Evolutionary conservation across 2,329 filamentous ascomycete species (phyloP).

Genomic region (Tetracladium maxilliforme): DNA sequence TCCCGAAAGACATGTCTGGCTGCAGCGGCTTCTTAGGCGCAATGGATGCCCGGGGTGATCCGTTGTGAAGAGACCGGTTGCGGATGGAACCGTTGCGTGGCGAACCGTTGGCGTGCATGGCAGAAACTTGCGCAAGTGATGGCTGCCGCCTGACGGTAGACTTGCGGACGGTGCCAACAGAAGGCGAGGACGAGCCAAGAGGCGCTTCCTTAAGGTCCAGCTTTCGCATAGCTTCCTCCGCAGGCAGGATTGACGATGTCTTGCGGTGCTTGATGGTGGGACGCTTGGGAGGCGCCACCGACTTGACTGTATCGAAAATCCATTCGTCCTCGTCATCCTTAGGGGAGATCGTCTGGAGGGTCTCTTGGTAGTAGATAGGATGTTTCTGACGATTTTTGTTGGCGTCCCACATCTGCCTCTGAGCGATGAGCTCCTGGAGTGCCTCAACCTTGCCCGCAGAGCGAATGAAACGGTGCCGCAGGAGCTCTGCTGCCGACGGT

Average conservation of each 20-base stretch:
- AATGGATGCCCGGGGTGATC: too few species aligned
- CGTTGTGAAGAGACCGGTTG: too few species aligned
- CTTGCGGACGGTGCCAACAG: constrained; percentile 39
- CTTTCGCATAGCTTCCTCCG: constrained; percentile 45
- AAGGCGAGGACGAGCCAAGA: constrained; percentile 38
- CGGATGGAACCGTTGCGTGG: constrained; percentile 27
- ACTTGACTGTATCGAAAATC: constrained; percentile 90
- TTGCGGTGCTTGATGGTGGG: constrained; percentile 38
- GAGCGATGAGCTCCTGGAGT: constrained; percentile 73
- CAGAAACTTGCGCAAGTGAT: constrained; percentile 15
- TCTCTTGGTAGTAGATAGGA: constrained; percentile 86
- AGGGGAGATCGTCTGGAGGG: constrained; percentile 57
- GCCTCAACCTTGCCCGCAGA: constrained; percentile 78
- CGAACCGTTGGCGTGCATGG: constrained; percentile 25
- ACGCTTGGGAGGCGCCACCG: constrained; percentile 50
- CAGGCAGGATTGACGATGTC: constrained; percentile 36
- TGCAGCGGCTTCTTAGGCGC: constrained; percentile 79
- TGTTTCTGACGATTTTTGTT: constrained; percentile 54
- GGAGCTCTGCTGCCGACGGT: constrained; percentile 71
- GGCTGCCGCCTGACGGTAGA: constrained; percentile 32
- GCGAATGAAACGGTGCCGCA: constrained; percentile 79
- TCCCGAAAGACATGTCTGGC: constrained; percentile 85
- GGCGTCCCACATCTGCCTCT: constrained; percentile 71
- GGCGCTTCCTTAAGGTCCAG: constrained; percentile 47
- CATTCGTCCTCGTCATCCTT: constrained; percentile 68